Evolutionary conservation across 2,329 filamentous ascomycete species (phyloP).

Genomic region (Calonectria hawksworthii): DNA sequence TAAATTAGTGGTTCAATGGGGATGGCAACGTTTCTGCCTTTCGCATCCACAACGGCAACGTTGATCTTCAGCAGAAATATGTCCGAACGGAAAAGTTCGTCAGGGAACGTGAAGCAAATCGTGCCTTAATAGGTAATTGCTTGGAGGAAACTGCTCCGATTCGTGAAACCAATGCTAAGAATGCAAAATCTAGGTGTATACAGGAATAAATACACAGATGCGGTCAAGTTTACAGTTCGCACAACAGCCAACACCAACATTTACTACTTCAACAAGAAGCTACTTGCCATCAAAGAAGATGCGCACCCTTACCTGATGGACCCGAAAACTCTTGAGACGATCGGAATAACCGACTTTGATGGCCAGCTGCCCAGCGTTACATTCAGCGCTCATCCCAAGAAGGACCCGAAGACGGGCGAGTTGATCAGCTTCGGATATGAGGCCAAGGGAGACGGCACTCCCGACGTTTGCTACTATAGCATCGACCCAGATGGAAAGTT

Average conservation of each 20-base stretch:
- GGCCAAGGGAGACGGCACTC: neutral
- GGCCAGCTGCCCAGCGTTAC: constrained; percentile 4
- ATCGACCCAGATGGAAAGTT: neutral
- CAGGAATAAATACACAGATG: constrained; percentile 18
- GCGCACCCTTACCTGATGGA: neutral
- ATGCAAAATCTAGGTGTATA: neutral
- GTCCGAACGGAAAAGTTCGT: constrained; percentile 24
- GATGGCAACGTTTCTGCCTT: constrained; percentile 26
- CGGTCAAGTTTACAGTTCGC: constrained; percentile 1
- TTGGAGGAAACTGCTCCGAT: neutral
- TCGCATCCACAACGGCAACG: constrained; percentile 16
- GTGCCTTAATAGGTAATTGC: neutral
- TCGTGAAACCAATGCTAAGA: neutral
- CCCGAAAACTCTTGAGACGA: neutral
- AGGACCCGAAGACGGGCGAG: neutral
- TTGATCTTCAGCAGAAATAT: constrained; percentile 23
- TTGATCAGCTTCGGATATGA: constrained; percentile 10
- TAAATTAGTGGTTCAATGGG: constrained; percentile 24
- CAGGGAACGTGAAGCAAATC: constrained; percentile 14
- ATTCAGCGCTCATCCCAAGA: constrained; percentile 10
- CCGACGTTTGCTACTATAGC: constrained; percentile 4
- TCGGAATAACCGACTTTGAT: neutral
- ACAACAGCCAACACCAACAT: constrained; percentile 13
- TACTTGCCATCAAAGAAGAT: constrained; percentile 12
- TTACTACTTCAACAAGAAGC: neutral